Percentiles rank a stretch among this genome's conserved stretches.
Evolutionary conservation across 345 rosid species (phyloP).

Genomic region (Isatis tinctoria): DNA sequence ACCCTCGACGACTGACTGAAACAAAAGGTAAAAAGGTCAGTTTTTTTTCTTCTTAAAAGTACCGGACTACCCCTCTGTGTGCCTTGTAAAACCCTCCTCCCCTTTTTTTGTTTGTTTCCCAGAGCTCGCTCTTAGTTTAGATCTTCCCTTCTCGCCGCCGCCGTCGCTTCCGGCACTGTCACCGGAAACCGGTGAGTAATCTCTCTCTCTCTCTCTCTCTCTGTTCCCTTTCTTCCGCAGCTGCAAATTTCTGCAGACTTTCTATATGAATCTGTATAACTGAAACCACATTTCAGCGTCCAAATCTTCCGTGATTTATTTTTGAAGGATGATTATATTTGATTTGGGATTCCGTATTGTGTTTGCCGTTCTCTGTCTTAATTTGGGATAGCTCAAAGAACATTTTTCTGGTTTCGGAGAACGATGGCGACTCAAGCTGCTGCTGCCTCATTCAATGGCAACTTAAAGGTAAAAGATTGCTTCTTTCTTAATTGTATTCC

Average conservation of each 20-base stretch:
- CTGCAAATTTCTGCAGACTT: too few species aligned
- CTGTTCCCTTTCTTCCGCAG: too few species aligned
- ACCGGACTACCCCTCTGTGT: slow-evolving; percentile 1
- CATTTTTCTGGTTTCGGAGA: not conserved
- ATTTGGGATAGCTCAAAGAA: not conserved
- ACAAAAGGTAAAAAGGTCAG: too few species aligned
- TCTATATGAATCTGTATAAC: not conserved
- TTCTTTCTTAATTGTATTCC: not conserved
- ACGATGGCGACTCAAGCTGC: slow-evolving; percentile 32
- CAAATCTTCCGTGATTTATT: too few species aligned
- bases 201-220: not conserved
- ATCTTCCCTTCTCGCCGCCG: slow-evolving; percentile 7
- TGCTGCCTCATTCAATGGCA: slow-evolving; percentile 31
- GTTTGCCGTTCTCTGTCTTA: not conserved
- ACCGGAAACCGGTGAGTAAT: slow-evolving; percentile 2
- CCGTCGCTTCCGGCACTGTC: not conserved
- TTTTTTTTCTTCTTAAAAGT: not conserved
- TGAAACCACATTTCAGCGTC: too few species aligned
- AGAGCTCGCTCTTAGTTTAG: not conserved
- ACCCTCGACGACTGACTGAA: too few species aligned
- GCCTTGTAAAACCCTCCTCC: slow-evolving; percentile 13
- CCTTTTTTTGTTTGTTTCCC: not conserved
- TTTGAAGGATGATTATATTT: not conserved
- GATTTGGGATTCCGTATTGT: not conserved
- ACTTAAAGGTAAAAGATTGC: slow-evolving; percentile 12